A percentile compares a stretch with the other conserved stretches of the same genome.
Conservation (phyloP, 805 yeast genomes). For the Metschnikowia corniflorae region DNA sequence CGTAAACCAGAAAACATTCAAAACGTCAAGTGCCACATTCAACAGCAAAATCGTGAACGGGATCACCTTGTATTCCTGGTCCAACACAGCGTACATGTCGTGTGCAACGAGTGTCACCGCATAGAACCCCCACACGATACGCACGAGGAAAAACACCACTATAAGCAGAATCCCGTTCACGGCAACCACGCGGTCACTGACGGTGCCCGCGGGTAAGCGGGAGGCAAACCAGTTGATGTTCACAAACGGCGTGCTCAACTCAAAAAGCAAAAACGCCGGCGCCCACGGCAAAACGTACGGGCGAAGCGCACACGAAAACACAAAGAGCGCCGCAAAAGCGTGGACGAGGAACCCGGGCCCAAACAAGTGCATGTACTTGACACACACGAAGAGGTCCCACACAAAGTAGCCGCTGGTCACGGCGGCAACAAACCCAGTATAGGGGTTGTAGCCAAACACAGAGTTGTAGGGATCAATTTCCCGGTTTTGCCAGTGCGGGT, state of each 20-base stretch:
- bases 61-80: constrained; percentile 42
- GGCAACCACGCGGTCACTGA: constrained; percentile 51
- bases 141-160: constrained; percentile 64
- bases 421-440: constrained; percentile 69
- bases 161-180: constrained; percentile 74
- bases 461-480: constrained; percentile 39
- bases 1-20: constrained; percentile 83
- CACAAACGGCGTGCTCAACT: constrained; percentile 90
- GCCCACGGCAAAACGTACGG: constrained; percentile 82
- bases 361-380: constrained; percentile 58
- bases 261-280: constrained; percentile 80
- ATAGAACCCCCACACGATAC: constrained; percentile 85
- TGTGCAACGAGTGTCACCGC: constrained; percentile 54
- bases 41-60: constrained; percentile 50
- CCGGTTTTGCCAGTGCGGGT: constrained; percentile 41
- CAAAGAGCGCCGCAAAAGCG: constrained; percentile 76
- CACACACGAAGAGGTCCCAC: constrained; percentile 82
- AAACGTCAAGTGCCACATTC: constrained; percentile 58
- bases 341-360: constrained; percentile 83
- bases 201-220: constrained; percentile 64
- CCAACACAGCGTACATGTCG: constrained; percentile 45
- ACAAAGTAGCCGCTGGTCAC: constrained; percentile 80
- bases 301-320: constrained; percentile 56
- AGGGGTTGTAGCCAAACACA: constrained; percentile 69
- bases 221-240: constrained; percentile 89